These are phyloP conservation scores for Crassisporium funariophilum DNA, from an alignment of 768 basidiomycete genomes.

Conservation along the genomic window DNA sequence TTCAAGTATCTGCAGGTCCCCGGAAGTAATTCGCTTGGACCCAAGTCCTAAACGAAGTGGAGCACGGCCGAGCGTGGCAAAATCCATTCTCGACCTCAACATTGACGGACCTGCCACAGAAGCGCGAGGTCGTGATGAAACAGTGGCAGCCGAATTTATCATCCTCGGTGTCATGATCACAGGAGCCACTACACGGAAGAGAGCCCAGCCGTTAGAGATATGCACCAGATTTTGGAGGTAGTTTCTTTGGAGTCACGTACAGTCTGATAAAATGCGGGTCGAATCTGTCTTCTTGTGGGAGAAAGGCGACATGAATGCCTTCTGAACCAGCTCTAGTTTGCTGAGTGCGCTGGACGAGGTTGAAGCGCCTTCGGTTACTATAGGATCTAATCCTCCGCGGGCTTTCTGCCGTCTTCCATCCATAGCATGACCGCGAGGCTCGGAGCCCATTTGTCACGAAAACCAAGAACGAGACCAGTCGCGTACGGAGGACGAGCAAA, in stretches of 20 bases:
- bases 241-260: constrained; percentile 43
- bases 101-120: constrained; percentile 34
- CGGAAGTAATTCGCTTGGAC: constrained; percentile 72
- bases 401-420: constrained; percentile 40
- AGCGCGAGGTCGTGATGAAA: constrained; percentile 50
- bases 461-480: constrained; percentile 8
- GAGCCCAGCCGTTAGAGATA: constrained; percentile 7
- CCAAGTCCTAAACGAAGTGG: constrained; percentile 70
- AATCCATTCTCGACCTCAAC: constrained; percentile 55
- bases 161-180: constrained; percentile 89
- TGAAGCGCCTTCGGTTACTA: constrained; percentile 30
- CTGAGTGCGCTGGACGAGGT: constrained; percentile 39
- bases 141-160: constrained; percentile 71
- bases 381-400: constrained; percentile 41
- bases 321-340: constrained; percentile 66
- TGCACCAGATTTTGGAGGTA: not conserved
- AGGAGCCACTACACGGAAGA: constrained; percentile 63
- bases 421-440: constrained; percentile 32
- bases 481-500: constrained; percentile 13
- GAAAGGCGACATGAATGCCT: constrained; percentile 73
- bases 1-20: constrained; percentile 83
- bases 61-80: constrained; percentile 79
- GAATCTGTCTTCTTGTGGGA: constrained; percentile 69
- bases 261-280: constrained; percentile 70
- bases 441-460: constrained; percentile 37